A percentile compares a stretch with the other conserved stretches of the same genome.
Evolutionary conservation across 75 land plant genomes (phyloP).

Genomic region (Gnetum montanum): DNA sequence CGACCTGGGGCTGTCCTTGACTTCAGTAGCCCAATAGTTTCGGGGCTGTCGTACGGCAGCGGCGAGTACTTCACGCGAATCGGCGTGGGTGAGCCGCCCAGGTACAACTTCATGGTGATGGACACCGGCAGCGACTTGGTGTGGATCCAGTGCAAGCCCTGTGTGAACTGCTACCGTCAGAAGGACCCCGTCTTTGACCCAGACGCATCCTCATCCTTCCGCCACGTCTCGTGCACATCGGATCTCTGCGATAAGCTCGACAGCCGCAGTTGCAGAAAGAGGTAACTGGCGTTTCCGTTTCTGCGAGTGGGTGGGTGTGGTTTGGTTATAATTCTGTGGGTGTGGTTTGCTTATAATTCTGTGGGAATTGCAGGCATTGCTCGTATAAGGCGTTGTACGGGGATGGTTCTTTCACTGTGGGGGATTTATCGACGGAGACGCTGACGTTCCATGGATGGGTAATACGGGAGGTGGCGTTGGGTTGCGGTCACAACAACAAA

Average conservation of each 20-base stretch:
- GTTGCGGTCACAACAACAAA: conserved; percentile 89
- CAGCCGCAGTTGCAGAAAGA: conserved; percentile 39
- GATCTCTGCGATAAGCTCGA: conserved; percentile 47
- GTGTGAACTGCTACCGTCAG: conserved; percentile 62
- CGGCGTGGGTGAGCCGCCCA: conserved; percentile 63
- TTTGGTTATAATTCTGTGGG: too few species aligned
- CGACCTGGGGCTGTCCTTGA: neutral
- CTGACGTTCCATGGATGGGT: conserved; percentile 32
- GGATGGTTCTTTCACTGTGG: conserved; percentile 68
- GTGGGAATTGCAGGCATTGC: conserved; percentile 22
- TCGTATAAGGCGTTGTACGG: conserved; percentile 72
- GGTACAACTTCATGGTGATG: conserved; percentile 47
- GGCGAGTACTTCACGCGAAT: conserved; percentile 82
- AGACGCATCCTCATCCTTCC: conserved; percentile 28
- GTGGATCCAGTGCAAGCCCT: conserved; percentile 83
- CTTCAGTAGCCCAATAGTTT: conserved; percentile 55
- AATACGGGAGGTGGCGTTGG: conserved; percentile 40
- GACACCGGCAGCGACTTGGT: conserved; percentile 79
- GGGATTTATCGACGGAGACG: conserved; percentile 66
- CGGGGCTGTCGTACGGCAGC: conserved; percentile 68
- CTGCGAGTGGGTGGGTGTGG: too few species aligned
- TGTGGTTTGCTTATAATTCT: too few species aligned
- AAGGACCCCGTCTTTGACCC: conserved; percentile 66
- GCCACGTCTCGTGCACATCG: conserved; percentile 30
- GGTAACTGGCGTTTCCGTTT: too few species aligned